phyloP scores from a whole-genome alignment of 306 rosid genomes.

The barrel medic (Medicago truncatula) region DNA sequence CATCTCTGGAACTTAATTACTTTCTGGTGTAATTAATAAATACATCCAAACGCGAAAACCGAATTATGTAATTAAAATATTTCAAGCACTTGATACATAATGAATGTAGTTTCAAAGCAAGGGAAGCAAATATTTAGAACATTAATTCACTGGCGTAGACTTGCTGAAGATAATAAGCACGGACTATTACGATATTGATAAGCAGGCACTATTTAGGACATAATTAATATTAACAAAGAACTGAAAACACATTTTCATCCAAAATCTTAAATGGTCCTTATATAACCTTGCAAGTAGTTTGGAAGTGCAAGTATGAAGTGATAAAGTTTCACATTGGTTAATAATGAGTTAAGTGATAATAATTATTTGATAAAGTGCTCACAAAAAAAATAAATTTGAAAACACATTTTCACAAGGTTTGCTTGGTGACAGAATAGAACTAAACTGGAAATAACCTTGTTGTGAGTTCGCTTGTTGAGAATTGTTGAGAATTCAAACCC shows the following conservation, averaged over 20 bases:
- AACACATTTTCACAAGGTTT: too few species aligned
- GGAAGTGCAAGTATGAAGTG: not conserved
- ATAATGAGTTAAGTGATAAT: not conserved
- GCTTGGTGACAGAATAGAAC: too few species aligned
- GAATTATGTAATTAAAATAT: not conserved
- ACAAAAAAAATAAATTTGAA: too few species aligned
- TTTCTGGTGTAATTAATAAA: not conserved
- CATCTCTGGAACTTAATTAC: not conserved
- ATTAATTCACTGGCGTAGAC: not conserved
- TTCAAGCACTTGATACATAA: not conserved
- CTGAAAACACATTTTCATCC: not conserved
- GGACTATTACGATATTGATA: not conserved
- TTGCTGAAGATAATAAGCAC: not conserved
- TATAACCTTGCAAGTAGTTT: too few species aligned
- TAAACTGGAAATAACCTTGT: too few species aligned
- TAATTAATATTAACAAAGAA: not conserved
- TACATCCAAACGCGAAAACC: not conserved
- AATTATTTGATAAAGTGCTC: too few species aligned
- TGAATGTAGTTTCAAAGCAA: not conserved
- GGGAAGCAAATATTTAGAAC: not conserved
- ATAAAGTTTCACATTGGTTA: not conserved
- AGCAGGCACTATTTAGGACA: not conserved
- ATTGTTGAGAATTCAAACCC: too few species aligned
- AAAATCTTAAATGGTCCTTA: not conserved
- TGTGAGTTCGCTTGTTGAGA: too few species aligned